Evolutionary conservation across 2,329 filamentous ascomycete species (phyloP).

Genomic region (Claviceps paspali): DNA sequence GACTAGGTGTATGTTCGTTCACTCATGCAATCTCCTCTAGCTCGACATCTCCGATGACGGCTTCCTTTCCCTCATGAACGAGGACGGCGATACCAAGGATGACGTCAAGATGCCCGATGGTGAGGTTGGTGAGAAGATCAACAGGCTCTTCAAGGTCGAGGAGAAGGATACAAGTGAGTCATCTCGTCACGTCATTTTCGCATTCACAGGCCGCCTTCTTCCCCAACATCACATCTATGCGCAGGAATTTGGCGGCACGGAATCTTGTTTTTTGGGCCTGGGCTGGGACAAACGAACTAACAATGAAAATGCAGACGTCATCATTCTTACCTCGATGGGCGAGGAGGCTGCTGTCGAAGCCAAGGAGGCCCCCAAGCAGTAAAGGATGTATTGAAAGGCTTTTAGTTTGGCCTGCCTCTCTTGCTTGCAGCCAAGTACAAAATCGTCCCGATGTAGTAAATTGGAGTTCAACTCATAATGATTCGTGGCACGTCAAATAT

Average conservation of each 20-base stretch:
- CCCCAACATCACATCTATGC: no score
- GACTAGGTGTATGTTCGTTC: not conserved
- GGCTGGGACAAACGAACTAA: not conserved
- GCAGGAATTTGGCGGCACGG: no score
- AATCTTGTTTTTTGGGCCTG: no score
- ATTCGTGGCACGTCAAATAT: constrained; percentile 20
- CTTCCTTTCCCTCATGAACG: constrained; percentile 87
- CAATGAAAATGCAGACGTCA: constrained; percentile 49
- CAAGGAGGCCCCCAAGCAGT: constrained; percentile 64
- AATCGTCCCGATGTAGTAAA: constrained; percentile 11
- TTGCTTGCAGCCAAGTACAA: constrained; percentile 13
- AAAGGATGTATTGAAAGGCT: constrained; percentile 9
- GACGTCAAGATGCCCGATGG: constrained; percentile 88
- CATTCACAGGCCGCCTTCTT: no score
- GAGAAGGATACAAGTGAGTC: constrained; percentile 86
- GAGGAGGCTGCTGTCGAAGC: constrained; percentile 85
- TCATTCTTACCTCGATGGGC: constrained; percentile 89
- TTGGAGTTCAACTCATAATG: constrained; percentile 15
- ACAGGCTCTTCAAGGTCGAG: constrained; percentile 62
- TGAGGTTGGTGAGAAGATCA: constrained; percentile 78
- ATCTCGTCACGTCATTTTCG: no score
- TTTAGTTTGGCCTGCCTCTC: constrained; percentile 11
- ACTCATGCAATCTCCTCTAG: constrained; percentile 27
- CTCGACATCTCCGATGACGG: constrained; percentile 87
- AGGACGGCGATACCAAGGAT: constrained; percentile 77